A percentile compares a stretch with the other conserved stretches of the same genome.
Evolutionary conservation across 2,329 filamentous ascomycete genomes (phyloP).

Genomic region (Colletotrichum scovillei): DNA sequence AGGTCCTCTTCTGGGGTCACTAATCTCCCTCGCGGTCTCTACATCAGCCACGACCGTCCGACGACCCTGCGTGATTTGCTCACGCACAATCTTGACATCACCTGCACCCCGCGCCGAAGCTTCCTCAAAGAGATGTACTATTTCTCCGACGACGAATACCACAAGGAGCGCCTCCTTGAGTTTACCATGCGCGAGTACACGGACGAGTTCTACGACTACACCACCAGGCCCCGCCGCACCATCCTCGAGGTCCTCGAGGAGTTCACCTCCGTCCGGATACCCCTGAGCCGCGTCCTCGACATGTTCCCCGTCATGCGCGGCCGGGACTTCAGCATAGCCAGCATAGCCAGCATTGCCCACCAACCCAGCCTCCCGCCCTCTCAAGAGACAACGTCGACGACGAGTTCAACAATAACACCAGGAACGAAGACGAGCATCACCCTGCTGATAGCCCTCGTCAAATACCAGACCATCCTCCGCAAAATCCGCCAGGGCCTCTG

Average conservation of each 20-base stretch:
- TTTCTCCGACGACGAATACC: slow-evolving; percentile 77
- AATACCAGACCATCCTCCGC: slow-evolving; percentile 89
- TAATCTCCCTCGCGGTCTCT: slow-evolving; percentile 44
- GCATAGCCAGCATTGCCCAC: slow-evolving; percentile 78
- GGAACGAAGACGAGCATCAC: slow-evolving; percentile 64
- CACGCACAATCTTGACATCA: slow-evolving; percentile 87
- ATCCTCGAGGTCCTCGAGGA: slow-evolving; percentile 94
- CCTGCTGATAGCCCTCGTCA: slow-evolving; percentile 86
- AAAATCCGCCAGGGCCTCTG: slow-evolving; percentile 88
- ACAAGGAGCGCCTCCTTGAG: slow-evolving; percentile 85
- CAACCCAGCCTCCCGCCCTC: slow-evolving; percentile 38
- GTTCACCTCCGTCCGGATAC: slow-evolving; percentile 85
- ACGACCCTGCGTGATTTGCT: slow-evolving; percentile 80
- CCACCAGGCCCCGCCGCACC: slow-evolving; percentile 86
- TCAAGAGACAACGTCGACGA: slow-evolving; percentile 34
- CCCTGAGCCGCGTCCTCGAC: slow-evolving; percentile 76
- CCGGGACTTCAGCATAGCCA: slow-evolving; percentile 94
- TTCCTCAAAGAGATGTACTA: slow-evolving; percentile 86
- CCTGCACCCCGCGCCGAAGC: slow-evolving; percentile 85
- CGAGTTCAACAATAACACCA: slow-evolving; percentile 34
- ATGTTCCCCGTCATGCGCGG: slow-evolving; percentile 86
- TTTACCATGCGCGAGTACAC: slow-evolving; percentile 83
- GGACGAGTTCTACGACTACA: slow-evolving; percentile 96
- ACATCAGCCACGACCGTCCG: slow-evolving; percentile 47
- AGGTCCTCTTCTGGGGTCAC: slow-evolving; percentile 8